Conservation (phyloP, 2,329 filamentous ascomycete species). For the Claviceps sp. region DNA sequence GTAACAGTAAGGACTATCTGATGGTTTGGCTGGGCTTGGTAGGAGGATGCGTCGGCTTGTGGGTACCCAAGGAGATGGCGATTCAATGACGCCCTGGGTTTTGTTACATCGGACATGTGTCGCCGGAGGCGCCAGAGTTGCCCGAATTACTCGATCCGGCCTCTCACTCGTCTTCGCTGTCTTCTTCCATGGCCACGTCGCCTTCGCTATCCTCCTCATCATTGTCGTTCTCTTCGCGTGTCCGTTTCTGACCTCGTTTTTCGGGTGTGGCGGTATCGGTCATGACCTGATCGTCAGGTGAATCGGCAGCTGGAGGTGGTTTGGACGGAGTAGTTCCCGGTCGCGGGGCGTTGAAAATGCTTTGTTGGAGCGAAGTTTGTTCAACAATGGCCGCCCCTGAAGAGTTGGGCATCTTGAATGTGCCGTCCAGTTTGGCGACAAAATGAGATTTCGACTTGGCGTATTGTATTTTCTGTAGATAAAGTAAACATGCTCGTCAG, state of each 20-base stretch:
- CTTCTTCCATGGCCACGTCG: conserved; percentile 56
- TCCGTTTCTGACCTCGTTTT: conserved; percentile 54
- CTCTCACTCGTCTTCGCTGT: conserved; percentile 56
- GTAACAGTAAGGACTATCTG: conserved; percentile 57
- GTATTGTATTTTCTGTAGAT: conserved; percentile 71
- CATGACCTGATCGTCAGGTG: conserved; percentile 32
- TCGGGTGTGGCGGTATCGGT: conserved; percentile 40
- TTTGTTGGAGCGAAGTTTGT: conserved; percentile 63
- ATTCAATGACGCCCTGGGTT: conserved; percentile 16
- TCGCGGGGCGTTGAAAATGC: conserved; percentile 60
- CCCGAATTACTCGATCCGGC: neutral
- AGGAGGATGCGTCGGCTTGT: conserved; percentile 66
- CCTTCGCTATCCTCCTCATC: conserved; percentile 52
- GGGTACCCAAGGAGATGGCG: conserved; percentile 59
- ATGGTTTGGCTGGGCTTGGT: conserved; percentile 82
- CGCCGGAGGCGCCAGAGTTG: neutral
- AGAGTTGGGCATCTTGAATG: conserved; percentile 56
- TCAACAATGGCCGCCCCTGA: conserved; percentile 41
- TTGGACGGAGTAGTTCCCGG: conserved; percentile 39
- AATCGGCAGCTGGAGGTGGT: conserved; percentile 32
- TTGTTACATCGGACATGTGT: neutral
- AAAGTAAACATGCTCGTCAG: neutral
- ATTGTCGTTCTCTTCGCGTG: conserved; percentile 53
- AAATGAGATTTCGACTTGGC: conserved; percentile 81
- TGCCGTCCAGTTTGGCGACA: conserved; percentile 83